Evolutionary conservation across 108 stramenopile genomes (phyloP).

Genomic region (Schizochytrium sp.): DNA sequence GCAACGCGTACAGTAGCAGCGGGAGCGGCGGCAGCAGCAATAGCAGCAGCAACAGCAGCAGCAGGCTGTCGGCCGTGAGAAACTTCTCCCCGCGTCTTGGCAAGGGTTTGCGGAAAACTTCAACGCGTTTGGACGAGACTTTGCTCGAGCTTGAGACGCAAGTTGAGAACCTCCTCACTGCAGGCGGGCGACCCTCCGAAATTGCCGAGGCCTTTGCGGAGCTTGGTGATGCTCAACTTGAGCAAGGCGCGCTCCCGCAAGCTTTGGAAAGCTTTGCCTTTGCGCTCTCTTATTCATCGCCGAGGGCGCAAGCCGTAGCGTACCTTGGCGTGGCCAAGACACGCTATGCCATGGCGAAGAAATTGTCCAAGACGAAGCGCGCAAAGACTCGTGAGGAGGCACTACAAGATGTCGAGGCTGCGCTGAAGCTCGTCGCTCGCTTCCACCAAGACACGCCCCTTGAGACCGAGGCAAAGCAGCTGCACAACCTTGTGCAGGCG

Average conservation of each 20-base stretch:
- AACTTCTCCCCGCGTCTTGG: background rate
- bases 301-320: background rate
- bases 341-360: background rate
- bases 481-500: background rate
- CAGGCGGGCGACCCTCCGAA: background rate
- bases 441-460: background rate
- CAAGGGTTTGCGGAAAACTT: background rate
- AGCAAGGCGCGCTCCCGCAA: no score
- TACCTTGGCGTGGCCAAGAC: background rate
- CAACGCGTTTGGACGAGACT: background rate
- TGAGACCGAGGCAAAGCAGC: background rate
- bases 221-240: background rate
- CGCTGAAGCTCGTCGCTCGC: background rate
- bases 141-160: background rate
- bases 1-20: no score
- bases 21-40: no score
- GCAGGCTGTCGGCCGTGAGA: background rate
- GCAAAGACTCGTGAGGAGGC: conserved; percentile 4
- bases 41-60: no score
- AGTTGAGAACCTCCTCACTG: background rate
- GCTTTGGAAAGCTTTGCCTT: background rate
- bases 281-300: background rate
- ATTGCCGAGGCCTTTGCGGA: background rate
- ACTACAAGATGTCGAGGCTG: background rate
- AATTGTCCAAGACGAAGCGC: background rate